Conservation (phyloP, 495 filamentous ascomycete species). For the Barbatosphaeria neglecta region DNA sequence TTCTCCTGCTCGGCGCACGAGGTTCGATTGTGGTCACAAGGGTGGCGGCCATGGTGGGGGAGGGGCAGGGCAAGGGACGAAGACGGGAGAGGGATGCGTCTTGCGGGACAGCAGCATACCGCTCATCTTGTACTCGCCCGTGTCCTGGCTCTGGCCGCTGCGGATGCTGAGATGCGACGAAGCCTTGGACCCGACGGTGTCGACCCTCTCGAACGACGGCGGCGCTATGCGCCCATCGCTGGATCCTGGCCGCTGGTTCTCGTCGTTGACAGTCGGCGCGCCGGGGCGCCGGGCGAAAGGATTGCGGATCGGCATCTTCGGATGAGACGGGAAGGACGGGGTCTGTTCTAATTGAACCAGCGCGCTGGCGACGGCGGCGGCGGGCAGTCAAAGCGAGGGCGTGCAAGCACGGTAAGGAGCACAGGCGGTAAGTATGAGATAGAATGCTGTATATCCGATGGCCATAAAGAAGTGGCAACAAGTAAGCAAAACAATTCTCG, state of each 20-base stretch:
- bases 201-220: conserved; percentile 40
- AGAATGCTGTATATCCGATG: no score
- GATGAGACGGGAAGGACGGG: neutral
- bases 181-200: conserved; percentile 42
- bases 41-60: neutral
- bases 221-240: conserved; percentile 13
- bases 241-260: conserved; percentile 41
- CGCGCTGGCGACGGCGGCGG: no score
- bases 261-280: conserved; percentile 33
- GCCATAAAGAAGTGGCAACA: no score
- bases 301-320: conserved; percentile 66
- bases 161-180: conserved; percentile 53
- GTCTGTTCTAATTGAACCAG: no score
- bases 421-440: no score
- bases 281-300: conserved; percentile 53
- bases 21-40: neutral
- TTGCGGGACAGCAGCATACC: conserved; percentile 37
- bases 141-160: conserved; percentile 43
- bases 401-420: no score
- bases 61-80: neutral
- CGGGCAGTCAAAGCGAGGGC: no score
- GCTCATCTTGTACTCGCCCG: conserved; percentile 71
- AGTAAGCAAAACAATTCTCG: no score
- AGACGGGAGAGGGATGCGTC: no score
- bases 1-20: conserved; percentile 1